A percentile compares a stretch with the other conserved stretches of the same genome.
Conservation (phyloP, 148 eudicot genomes). For the Fallopia convolvulus region DNA sequence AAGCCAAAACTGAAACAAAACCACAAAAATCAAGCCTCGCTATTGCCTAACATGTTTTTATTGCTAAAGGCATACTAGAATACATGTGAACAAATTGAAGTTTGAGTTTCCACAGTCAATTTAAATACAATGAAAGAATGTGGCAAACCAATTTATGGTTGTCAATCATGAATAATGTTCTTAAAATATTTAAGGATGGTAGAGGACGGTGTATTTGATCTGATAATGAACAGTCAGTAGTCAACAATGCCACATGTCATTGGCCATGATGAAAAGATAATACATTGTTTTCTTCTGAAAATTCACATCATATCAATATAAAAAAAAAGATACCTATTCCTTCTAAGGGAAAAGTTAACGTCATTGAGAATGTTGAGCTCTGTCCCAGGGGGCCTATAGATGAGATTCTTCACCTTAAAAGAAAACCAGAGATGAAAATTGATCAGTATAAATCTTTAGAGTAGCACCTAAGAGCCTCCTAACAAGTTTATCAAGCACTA, state of each 20-base stretch:
- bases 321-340: slow-evolving; percentile 45
- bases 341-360: slow-evolving; percentile 55
- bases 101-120: not conserved
- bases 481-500: not conserved
- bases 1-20: slow-evolving; percentile 63
- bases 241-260: not conserved
- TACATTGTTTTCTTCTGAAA: slow-evolving; percentile 1
- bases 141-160: not conserved
- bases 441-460: slow-evolving; percentile 1
- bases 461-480: not conserved
- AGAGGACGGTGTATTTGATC: not conserved
- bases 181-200: not conserved
- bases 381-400: slow-evolving; percentile 81
- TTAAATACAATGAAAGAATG: not conserved
- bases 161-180: not conserved
- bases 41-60: not conserved
- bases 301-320: not conserved
- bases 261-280: not conserved
- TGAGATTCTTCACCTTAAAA: slow-evolving; percentile 56
- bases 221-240: not conserved
- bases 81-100: not conserved
- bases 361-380: slow-evolving; percentile 58
- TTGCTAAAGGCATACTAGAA: not conserved
- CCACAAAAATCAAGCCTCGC: slow-evolving; percentile 2
- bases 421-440: slow-evolving; percentile 10